Evolutionary conservation across 1,284 basidiomycete species (phyloP).

Genomic region (Microbotryomycetes sp.): DNA sequence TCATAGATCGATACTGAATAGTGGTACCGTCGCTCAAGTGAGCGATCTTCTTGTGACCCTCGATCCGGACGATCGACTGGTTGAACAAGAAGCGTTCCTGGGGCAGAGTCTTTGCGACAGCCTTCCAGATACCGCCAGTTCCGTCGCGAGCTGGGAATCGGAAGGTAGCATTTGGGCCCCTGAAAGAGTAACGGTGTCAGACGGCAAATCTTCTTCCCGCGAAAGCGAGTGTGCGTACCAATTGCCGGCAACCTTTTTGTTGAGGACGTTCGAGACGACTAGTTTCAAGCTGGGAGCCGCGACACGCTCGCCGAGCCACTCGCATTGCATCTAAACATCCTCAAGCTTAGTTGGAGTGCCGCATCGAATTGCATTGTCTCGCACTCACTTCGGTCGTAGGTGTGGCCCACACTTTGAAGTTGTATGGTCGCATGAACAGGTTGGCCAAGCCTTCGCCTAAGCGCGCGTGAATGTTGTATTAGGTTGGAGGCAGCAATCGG

Average conservation of each 20-base stretch:
- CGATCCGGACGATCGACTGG: conserved; percentile 42
- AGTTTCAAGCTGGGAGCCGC: conserved; percentile 48
- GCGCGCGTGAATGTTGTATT: no score
- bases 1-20: conserved; percentile 46
- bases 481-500: no score
- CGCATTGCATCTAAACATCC: conserved; percentile 47
- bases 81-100: conserved; percentile 43
- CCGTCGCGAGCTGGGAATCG: conserved; percentile 49
- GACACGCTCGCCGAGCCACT: conserved; percentile 51
- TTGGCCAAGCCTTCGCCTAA: conserved; percentile 46
- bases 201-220: background rate
- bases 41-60: conserved; percentile 43
- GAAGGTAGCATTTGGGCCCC: conserved; percentile 49
- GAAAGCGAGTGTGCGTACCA: conserved; percentile 37
- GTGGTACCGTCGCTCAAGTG: conserved; percentile 44
- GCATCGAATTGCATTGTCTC: background rate
- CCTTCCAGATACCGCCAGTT: conserved; percentile 51
- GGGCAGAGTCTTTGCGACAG: conserved; percentile 46
- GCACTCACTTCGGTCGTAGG: conserved; percentile 43
- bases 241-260: conserved; percentile 48
- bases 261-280: conserved; percentile 48
- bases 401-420: conserved; percentile 52
- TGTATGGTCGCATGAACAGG: conserved; percentile 51
- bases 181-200: background rate
- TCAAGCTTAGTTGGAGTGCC: background rate